phyloP scores from a whole-genome alignment of 2,329 filamentous ascomycete genomes.

The Phialocephala sp. region DNA sequence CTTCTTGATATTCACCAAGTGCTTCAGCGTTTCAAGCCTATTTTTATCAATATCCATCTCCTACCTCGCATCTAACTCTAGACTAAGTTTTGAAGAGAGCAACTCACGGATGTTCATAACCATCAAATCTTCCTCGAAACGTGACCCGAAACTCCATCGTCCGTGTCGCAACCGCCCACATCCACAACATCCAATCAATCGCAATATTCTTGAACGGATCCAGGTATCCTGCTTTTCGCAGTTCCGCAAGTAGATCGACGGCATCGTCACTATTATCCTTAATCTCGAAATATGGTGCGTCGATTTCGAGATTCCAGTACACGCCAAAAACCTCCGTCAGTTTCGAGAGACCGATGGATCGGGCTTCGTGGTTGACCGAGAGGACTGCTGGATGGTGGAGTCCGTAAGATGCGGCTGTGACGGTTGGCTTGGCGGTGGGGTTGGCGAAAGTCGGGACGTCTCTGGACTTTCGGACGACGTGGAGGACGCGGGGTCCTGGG shows the following conservation, averaged over 20 bases:
- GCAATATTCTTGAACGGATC: constrained; percentile 20
- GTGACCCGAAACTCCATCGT: constrained; percentile 12
- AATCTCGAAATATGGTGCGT: constrained; percentile 2
- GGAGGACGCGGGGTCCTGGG: background rate
- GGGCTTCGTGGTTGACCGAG: background rate
- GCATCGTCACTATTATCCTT: constrained; percentile 2
- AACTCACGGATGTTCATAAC: constrained; percentile 25
- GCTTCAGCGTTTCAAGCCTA: constrained; percentile 4
- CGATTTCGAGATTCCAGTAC: constrained; percentile 8
- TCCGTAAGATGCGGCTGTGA: background rate
- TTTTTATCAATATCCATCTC: background rate
- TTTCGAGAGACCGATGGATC: background rate
- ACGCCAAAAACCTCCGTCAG: background rate
- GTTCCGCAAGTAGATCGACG: constrained; percentile 4
- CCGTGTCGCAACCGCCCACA: constrained; percentile 7
- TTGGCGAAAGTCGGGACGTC: too few species aligned
- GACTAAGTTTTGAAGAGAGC: background rate
- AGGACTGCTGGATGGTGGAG: background rate
- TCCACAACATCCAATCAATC: constrained; percentile 26
- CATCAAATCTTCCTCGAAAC: constrained; percentile 15
- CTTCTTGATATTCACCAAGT: constrained; percentile 15
- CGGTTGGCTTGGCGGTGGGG: background rate
- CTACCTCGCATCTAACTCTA: background rate
- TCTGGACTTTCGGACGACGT: background rate
- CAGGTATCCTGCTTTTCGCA: constrained; percentile 9